These are phyloP conservation scores for Tulasnella sp. DNA, from an alignment of 768 basidiomycete species.

Conservation along the genomic window DNA sequence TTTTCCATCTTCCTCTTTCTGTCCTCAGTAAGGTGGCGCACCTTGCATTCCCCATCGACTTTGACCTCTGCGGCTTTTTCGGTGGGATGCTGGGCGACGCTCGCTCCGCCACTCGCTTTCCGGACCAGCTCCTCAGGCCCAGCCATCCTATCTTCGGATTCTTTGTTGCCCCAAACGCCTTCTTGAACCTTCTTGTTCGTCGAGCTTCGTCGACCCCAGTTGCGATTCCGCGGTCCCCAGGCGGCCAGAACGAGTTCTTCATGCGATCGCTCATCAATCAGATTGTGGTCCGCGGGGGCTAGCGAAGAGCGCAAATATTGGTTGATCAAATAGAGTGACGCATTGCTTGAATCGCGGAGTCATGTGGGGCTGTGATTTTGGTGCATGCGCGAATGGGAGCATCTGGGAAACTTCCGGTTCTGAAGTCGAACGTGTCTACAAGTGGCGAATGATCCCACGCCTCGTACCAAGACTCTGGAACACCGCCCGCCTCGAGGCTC, in stretches of 20 bases:
- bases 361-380: constrained; percentile 75
- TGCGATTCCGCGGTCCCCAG: constrained; percentile 53
- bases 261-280: constrained; percentile 84
- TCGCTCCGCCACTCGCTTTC: background rate
- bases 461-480: background rate
- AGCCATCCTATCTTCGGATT: constrained; percentile 46
- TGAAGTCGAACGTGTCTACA: no score
- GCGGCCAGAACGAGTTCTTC: constrained; percentile 87
- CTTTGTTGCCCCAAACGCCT: constrained; percentile 60
- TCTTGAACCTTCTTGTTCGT: constrained; percentile 77
- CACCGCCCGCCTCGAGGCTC: background rate
- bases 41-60: constrained; percentile 12
- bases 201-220: constrained; percentile 76
- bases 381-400: constrained; percentile 74
- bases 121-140: background rate
- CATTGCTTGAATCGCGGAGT: constrained; percentile 85
- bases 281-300: constrained; percentile 82
- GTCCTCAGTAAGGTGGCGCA: background rate
- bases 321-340: constrained; percentile 85
- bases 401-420: background rate
- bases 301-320: constrained; percentile 84
- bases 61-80: constrained; percentile 21
- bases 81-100: background rate
- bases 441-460: no score
- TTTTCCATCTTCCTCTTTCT: constrained; percentile 23